These are phyloP conservation scores for Solanum piurae DNA, from an alignment of 257 asterid species.

Conservation along the genomic window DNA sequence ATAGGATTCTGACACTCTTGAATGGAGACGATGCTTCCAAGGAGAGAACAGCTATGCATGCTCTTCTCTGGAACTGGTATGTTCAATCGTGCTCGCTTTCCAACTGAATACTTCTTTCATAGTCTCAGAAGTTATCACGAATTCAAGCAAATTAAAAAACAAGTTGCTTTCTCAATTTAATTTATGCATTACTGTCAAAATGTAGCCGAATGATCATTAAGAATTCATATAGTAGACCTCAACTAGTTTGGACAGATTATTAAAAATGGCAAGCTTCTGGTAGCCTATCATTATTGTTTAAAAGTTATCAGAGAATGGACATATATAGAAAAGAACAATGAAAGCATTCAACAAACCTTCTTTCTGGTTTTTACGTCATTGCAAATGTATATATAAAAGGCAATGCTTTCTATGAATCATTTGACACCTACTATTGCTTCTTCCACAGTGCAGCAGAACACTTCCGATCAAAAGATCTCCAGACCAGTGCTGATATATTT, in stretches of 20 bases:
- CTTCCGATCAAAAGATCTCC: slow-evolving; percentile 73
- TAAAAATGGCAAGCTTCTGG: background rate
- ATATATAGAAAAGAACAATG: background rate
- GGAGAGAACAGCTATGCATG: slow-evolving; percentile 91
- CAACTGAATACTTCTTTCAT: background rate
- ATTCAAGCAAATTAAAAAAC: background rate
- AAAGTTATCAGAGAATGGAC: background rate
- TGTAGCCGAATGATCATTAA: background rate
- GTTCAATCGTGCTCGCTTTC: background rate
- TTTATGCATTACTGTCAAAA: background rate
- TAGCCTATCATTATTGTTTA: background rate
- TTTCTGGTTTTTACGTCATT: background rate
- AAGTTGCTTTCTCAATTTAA: background rate
- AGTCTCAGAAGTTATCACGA: background rate
- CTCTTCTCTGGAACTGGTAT: slow-evolving; percentile 99
- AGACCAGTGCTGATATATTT: slow-evolving; percentile 73
- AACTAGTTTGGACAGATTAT: background rate
- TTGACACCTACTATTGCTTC: background rate
- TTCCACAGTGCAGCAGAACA: slow-evolving; percentile 70
- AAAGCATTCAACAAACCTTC: background rate
- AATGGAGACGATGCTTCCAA: slow-evolving; percentile 55
- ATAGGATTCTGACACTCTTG: slow-evolving; percentile 74
- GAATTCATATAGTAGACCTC: background rate
- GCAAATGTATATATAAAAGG: background rate
- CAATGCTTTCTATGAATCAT: background rate